These are phyloP conservation scores for Tirmania nivea DNA, from an alignment of 495 filamentous ascomycete species.

Conservation along the genomic window DNA sequence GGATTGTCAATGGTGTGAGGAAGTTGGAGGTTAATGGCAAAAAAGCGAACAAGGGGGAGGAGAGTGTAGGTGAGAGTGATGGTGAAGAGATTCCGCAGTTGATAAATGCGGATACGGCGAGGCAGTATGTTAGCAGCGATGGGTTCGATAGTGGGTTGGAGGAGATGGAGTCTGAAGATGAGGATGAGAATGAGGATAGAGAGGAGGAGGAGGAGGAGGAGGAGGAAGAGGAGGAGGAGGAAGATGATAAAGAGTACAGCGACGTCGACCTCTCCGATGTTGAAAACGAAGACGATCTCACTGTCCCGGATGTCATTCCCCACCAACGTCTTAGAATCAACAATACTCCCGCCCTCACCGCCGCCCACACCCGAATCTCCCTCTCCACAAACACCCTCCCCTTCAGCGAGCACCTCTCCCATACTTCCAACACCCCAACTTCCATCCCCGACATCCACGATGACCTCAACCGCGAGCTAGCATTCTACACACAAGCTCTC, in stretches of 20 bases:
- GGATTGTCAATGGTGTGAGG: slow-evolving; percentile 1
- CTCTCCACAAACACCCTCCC: slow-evolving; percentile 36
- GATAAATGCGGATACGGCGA: slow-evolving; percentile 9
- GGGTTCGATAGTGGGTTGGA: slow-evolving; percentile 22
- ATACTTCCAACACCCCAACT: slow-evolving; percentile 27
- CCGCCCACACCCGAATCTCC: slow-evolving; percentile 54
- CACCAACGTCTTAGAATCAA: slow-evolving; percentile 93
- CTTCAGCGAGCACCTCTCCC: slow-evolving; percentile 35
- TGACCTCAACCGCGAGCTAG: slow-evolving; percentile 46
- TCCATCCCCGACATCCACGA: slow-evolving; percentile 30
- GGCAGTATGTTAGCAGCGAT: slow-evolving; percentile 13
- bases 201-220: slow-evolving; percentile 31
- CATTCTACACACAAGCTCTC: slow-evolving; percentile 82
- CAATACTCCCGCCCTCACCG: slow-evolving; percentile 66
- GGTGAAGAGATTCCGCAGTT: slow-evolving; percentile 21
- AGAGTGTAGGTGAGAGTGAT: slow-evolving; percentile 7
- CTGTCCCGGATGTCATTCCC: slow-evolving; percentile 42
- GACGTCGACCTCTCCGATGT: slow-evolving; percentile 62
- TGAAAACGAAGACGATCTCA: slow-evolving; percentile 53
- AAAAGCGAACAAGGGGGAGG: slow-evolving; percentile 1
- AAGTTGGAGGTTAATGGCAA: background rate
- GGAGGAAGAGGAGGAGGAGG: slow-evolving; percentile 25
- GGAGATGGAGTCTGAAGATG: slow-evolving; percentile 21
- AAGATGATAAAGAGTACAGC: slow-evolving; percentile 47
- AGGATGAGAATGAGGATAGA: slow-evolving; percentile 25